Base-by-base conservation (phyloP, 2,329 filamentous ascomycete species). In the Parasarocladium wereldwijsianum region DNA sequence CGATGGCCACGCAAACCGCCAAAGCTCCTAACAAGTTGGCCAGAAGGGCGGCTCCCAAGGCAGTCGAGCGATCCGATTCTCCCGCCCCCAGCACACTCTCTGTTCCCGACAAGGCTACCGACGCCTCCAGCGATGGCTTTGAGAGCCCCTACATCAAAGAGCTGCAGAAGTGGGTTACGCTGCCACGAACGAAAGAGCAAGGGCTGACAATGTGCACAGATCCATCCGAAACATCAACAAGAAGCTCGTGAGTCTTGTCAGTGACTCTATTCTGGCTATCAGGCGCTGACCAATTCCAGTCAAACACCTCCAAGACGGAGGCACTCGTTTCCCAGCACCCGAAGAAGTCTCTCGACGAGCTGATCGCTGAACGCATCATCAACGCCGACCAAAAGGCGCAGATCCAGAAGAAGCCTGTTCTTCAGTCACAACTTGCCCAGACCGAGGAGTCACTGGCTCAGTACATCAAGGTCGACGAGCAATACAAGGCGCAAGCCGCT, bases 201-300 rank as follows among this genome's bases (percentile, higher is more conserved):
- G 27, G 38, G 29, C 41, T 50, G 33, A 50, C 30, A 17, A 10
- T 13, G 9, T 10, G 8, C 5, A 15, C 41, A 93, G 85, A 66
- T 84, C 73, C 55, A 81, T 94, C 44, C 85, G 87, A 49, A 93
- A 90, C 55, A 62, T 90, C 47, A 80, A 76, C 64, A 96, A 94
- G 70, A 94, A 94, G 61, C 76, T 96, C 46, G 83, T 93, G 58
- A 60, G 80, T 21, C 16, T 14, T 17, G 23, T 15, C 20, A n/a
- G n/a, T n/a, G 16, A 17, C 20, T 11, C 11, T 4, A 6, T 24
- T 6, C 27, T 12, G 17, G 19, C 19, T 8, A 6, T 9, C 5
- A 30, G 27, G 23, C 29, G 34, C 30, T 32, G 10, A 21, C 18
- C n/a, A 10, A 20, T 16, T 22, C 9, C 36, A 83, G 76, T 62